Percentiles rank a stretch among this genome's conserved stretches.
Evolutionary conservation across 352 stramenopile species (phyloP).

Genomic region (Phytophthora pistaciae): DNA sequence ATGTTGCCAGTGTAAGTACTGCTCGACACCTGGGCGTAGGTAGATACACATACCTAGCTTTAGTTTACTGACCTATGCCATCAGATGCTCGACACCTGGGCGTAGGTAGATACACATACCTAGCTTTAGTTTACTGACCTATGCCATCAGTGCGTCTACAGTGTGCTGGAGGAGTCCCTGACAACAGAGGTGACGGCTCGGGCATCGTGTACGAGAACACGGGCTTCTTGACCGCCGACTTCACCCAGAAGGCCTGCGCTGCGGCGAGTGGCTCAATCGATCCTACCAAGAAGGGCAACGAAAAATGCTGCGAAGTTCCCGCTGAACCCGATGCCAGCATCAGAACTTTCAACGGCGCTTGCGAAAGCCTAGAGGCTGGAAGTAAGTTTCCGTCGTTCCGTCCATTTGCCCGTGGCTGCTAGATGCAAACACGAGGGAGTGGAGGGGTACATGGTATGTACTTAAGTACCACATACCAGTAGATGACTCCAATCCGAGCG

Average conservation of each 20-base stretch:
- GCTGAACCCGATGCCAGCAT: neutral
- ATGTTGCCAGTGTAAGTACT: slow-evolving; percentile 5
- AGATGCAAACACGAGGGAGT: too few species aligned
- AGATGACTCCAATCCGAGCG: too few species aligned
- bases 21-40: neutral
- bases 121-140: too few species aligned
- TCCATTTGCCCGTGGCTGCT: neutral
- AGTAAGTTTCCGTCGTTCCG: neutral
- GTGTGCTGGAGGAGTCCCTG: too few species aligned
- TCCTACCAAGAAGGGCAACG: neutral
- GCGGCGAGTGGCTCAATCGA: neutral
- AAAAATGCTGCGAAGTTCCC: neutral
- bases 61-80: too few species aligned
- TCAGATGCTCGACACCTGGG: neutral
- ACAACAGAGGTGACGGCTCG: too few species aligned
- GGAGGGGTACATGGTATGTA: too few species aligned
- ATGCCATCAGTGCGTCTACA: too few species aligned
- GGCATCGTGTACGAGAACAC: too few species aligned
- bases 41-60: neutral
- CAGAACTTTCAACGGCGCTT: neutral
- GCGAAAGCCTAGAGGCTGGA: neutral
- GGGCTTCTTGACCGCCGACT: too few species aligned
- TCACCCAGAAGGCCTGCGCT: too few species aligned
- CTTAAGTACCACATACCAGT: too few species aligned
- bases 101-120: neutral